Base-by-base conservation (phyloP, 2,329 filamentous ascomycete species). In the Verticillium isaacii region DNA sequence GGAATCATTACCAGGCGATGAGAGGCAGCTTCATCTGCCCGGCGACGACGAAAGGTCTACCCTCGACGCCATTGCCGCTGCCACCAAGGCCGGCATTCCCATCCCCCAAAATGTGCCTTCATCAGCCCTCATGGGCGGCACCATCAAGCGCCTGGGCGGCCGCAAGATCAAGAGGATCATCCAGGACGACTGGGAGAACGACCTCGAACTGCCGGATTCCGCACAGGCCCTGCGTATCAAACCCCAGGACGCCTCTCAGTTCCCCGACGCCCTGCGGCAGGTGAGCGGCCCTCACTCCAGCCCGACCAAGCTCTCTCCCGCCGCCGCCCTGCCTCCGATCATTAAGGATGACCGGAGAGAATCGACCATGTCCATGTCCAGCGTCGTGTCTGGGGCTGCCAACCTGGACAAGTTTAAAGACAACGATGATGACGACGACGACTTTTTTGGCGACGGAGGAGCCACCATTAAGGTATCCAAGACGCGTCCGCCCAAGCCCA, bases 41-140 rank as follows among this genome's bases (percentile, higher is more conserved):
- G 91, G 89, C 57, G 90, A 95, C 72, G 93, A 97, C 73, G 91
- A 96, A 69, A 84, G 86, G 65, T 92, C 92, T 1, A 96, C 90
- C 11, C 79, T 89, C 68, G 90, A 96, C 72, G 93, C 95, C 63
- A 94, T 99, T 69, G 86, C 91, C 29, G 91, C 92, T 7, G 94
- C 93, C 37, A 90, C 92, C 70, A 89, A 88, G 72, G 93, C 93
- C 32, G 95, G 95, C 67, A 97, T 99, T 66, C 94, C 95, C 7
- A 86, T 98, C 61, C 95, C 95, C 32, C 81, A 86, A 59, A 93
- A 93, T 72, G 87, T 98, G 36, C 93, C 94, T 1, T 87, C 91
- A 34, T 97, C 94, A 23, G 95, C 95, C 34, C 80, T 99, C 52
- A 85, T 95, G 73, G 94, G 94, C 60, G 95, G 95, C 59, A 94